These are phyloP conservation scores for Zizania latifolia DNA, from an alignment of 176 grass and related monocot species.

Conservation along the genomic window DNA sequence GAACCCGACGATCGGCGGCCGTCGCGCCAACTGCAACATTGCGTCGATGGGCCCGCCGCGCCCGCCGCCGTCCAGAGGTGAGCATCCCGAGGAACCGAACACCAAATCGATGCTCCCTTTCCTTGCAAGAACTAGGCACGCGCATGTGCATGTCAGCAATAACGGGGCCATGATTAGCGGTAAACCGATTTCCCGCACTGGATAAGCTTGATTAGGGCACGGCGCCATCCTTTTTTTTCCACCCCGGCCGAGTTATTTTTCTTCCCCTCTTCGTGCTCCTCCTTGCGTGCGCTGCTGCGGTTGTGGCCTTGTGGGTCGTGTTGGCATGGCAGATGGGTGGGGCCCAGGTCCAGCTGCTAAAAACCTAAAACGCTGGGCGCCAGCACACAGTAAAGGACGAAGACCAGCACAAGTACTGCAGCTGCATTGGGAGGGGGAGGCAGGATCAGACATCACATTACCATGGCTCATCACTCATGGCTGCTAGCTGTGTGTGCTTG, in stretches of 20 bases:
- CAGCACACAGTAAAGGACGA: conserved; percentile 46
- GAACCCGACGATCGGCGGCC: conserved; percentile 82
- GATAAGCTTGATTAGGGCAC: conserved; percentile 39
- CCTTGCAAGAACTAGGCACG: not conserved
- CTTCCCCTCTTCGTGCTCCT: not conserved
- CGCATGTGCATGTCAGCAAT: conserved; percentile 48
- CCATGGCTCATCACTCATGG: conserved; percentile 4
- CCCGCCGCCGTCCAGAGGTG: conserved; percentile 52
- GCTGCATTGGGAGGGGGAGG: conserved; percentile 33
- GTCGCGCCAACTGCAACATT: conserved; percentile 99
- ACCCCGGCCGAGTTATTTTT: not conserved
- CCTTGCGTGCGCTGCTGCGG: not conserved
- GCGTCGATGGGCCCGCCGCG: conserved; percentile 66
- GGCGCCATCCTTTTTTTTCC: not conserved
- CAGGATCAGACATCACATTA: not conserved
- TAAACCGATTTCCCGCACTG: not conserved
- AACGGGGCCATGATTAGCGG: conserved; percentile 27
- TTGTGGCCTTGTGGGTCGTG: no score
- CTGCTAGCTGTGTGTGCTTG: conserved; percentile 11
- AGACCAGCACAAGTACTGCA: conserved; percentile 13
- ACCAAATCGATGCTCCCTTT: conserved; percentile 25
- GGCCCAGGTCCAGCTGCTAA: conserved; percentile 26
- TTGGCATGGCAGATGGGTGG: conserved; percentile 13
- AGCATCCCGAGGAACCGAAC: conserved; percentile 23
- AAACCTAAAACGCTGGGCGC: conserved; percentile 28